These are phyloP conservation scores for Bruguiera sexangula DNA, from an alignment of 345 rosid genomes.

Conservation along the genomic window DNA sequence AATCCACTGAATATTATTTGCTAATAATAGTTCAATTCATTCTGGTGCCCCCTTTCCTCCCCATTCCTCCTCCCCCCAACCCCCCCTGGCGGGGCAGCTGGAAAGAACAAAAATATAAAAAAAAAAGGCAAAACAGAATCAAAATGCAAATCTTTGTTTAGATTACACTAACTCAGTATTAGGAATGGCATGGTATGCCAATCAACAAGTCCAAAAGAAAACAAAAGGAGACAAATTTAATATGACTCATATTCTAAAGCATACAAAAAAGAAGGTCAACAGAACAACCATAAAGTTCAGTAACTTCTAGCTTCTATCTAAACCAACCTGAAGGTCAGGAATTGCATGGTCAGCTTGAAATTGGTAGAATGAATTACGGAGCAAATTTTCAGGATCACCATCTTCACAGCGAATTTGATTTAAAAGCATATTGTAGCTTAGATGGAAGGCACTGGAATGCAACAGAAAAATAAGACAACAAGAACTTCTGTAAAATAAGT, in stretches of 20 bases:
- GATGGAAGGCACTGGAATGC: conserved; percentile 81
- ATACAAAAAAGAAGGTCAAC: conserved; percentile 4
- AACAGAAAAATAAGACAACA: conserved; percentile 24
- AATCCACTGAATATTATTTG: too few relatives aligned
- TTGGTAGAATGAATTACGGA: conserved; percentile 94
- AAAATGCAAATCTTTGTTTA: too few relatives aligned
- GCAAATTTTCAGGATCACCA: conserved; percentile 92
- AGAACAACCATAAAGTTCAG: conserved; percentile 2
- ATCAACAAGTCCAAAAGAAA: background rate
- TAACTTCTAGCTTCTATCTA: background rate
- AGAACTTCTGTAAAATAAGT: background rate
- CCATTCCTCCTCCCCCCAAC: too few relatives aligned
- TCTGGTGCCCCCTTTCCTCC: too few relatives aligned
- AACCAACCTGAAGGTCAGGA: conserved; percentile 85
- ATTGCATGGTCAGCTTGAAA: conserved; percentile 94
- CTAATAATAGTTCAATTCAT: too few relatives aligned
- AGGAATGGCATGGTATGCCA: too few relatives aligned
- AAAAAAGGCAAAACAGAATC: too few relatives aligned
- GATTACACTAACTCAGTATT: too few relatives aligned
- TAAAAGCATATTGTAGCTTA: conserved; percentile 96
- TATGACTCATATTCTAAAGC: background rate
- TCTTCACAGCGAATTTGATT: conserved; percentile 96
- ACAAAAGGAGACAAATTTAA: background rate
- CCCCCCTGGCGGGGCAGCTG: too few relatives aligned
- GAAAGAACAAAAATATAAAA: too few relatives aligned